Evolutionary conservation across 2,329 filamentous ascomycete species (phyloP).

Genomic region (Geosmithia flava): DNA sequence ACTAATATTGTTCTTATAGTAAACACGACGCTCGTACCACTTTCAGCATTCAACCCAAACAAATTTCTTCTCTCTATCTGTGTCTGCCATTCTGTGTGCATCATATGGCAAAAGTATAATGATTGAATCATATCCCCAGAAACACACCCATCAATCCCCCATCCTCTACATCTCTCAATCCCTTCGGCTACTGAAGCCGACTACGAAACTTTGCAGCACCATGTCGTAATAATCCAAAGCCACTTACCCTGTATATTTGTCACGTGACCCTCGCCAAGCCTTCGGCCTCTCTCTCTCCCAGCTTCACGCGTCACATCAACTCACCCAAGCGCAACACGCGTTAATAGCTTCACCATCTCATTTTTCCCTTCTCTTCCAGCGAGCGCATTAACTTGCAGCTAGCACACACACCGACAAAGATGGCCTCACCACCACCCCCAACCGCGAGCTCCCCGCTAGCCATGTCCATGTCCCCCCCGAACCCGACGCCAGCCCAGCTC

Average conservation of each 20-base stretch:
- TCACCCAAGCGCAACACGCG: background rate
- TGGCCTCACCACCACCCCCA: conserved; percentile 40
- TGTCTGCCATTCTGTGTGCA: too few species aligned
- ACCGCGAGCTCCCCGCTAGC: conserved; percentile 34
- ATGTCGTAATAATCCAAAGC: background rate
- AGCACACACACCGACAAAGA: conserved; percentile 9
- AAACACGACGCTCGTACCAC: too few species aligned
- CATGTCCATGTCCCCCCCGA: conserved; percentile 43
- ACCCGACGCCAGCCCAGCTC: conserved; percentile 35
- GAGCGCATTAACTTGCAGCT: background rate
- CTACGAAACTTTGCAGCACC: too few species aligned
- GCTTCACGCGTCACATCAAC: background rate
- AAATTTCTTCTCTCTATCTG: too few species aligned
- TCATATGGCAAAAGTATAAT: too few species aligned
- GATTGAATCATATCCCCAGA: too few species aligned
- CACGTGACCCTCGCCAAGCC: background rate
- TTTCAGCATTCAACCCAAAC: too few species aligned
- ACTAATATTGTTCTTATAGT: too few species aligned
- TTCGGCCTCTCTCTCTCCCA: background rate
- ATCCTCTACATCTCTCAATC: too few species aligned
- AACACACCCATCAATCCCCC: too few species aligned
- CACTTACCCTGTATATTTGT: background rate
- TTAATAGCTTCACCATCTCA: background rate
- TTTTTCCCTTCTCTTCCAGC: background rate
- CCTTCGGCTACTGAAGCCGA: too few species aligned